A percentile compares a stretch with the other conserved stretches of the same genome.
phyloP scores from a whole-genome alignment of 331 rosid genomes.

The Prunus yedoensis region DNA sequence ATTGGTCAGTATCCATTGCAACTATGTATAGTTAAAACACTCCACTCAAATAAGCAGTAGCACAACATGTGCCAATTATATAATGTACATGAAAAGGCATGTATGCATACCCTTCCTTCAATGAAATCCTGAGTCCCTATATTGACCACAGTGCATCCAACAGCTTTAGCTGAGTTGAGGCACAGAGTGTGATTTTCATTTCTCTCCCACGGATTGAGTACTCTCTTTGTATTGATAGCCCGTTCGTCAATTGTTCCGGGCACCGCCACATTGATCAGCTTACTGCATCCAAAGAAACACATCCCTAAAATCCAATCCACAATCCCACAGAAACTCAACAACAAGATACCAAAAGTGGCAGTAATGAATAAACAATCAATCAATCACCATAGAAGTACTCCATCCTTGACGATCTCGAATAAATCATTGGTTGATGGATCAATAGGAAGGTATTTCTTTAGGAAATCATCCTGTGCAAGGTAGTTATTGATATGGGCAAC shows the following conservation, averaged over 20 bases:
- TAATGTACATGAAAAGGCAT: not conserved
- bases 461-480: constrained; percentile 76
- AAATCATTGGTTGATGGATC: constrained; percentile 89
- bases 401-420: constrained; percentile 90
- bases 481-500: constrained; percentile 89
- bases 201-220: constrained; percentile 99
- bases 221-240: constrained; percentile 78
- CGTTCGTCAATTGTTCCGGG: constrained; percentile 96
- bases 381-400: constrained; percentile 90
- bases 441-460: constrained; percentile 75
- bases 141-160: no score
- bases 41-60: not conserved
- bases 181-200: no score
- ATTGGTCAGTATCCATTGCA: constrained; percentile 6
- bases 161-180: no score
- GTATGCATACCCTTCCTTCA: constrained; percentile 88
- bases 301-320: not conserved
- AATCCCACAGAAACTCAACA: constrained; percentile 11
- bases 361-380: not conserved
- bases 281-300: constrained; percentile 56
- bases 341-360: not conserved
- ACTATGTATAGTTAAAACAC: constrained; percentile 8
- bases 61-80: not conserved
- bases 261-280: constrained; percentile 96
- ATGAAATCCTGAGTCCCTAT: no score